Conservation (phyloP, 2,329 filamentous ascomycete species). For the Ophiostoma sp. region DNA sequence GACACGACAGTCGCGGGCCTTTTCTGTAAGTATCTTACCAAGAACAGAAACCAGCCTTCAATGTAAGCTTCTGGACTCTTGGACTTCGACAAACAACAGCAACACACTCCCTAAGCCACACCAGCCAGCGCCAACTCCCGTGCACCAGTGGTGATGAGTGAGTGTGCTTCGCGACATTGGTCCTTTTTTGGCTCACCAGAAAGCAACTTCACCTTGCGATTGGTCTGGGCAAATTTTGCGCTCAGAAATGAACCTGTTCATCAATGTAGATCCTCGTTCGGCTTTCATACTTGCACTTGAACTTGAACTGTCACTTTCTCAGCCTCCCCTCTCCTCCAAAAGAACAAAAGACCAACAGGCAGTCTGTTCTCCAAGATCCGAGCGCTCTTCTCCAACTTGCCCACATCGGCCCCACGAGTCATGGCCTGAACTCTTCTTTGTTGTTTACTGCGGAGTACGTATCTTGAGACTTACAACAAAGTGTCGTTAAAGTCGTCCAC, state of each 20-base stretch:
- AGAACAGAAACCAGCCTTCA: neutral
- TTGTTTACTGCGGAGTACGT: neutral
- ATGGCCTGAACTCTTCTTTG: neutral
- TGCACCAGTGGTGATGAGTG: neutral
- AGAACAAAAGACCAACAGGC: neutral
- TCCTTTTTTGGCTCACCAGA: neutral
- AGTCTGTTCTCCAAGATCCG: neutral
- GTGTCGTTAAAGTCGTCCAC: neutral
- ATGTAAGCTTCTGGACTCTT: neutral
- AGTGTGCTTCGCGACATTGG: neutral
- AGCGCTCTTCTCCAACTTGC: neutral
- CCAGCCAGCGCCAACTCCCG: neutral
- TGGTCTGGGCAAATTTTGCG: neutral
- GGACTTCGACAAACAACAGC: too few relatives aligned
- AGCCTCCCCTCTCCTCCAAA: too few relatives aligned
- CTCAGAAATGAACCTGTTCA: neutral
- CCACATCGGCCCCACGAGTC: neutral
- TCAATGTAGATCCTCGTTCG: neutral
- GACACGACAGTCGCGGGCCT: neutral
- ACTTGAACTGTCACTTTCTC: neutral
- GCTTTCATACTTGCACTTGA: neutral
- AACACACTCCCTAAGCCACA: too few relatives aligned
- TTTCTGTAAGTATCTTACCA: neutral
- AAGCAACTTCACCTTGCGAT: neutral
- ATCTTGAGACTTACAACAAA: neutral